These are phyloP conservation scores for Pinus taeda DNA, from an alignment of 75 land plant genomes.

Conservation along the genomic window DNA sequence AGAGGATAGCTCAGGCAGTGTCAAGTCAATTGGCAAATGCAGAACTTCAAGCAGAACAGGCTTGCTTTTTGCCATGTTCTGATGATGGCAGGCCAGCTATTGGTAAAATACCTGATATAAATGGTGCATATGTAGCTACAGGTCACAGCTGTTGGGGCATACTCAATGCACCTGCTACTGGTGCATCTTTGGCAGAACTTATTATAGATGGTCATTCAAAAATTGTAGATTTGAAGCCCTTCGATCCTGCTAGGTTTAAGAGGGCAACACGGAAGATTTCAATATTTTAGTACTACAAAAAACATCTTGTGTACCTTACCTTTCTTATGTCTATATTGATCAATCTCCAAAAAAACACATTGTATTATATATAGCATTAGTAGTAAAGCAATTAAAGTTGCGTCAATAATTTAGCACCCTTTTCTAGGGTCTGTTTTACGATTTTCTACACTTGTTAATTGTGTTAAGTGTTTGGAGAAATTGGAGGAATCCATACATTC, in stretches of 20 bases:
- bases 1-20: conserved; percentile 56
- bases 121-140: conserved; percentile 78
- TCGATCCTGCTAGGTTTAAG: conserved; percentile 69
- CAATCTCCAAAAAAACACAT: not conserved
- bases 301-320: not conserved
- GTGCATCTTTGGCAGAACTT: conserved; percentile 83
- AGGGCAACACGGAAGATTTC: not conserved
- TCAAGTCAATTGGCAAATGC: conserved; percentile 71
- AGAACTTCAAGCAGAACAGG: conserved; percentile 66
- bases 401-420: not conserved
- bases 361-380: not conserved
- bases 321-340: not conserved
- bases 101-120: conserved; percentile 69
- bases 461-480: not conserved
- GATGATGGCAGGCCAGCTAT: conserved; percentile 74
- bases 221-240: conserved; percentile 61
- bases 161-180: conserved; percentile 91
- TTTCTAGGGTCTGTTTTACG: not conserved
- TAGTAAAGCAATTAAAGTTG: not conserved
- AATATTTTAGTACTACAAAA: not conserved
- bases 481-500: not conserved
- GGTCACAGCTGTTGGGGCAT: conserved; percentile 99
- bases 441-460: not conserved
- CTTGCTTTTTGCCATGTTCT: conserved; percentile 86
- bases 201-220: conserved; percentile 61